phyloP scores from a whole-genome alignment of 2,329 filamentous ascomycete species.

The Colletotrichum navitas region DNA sequence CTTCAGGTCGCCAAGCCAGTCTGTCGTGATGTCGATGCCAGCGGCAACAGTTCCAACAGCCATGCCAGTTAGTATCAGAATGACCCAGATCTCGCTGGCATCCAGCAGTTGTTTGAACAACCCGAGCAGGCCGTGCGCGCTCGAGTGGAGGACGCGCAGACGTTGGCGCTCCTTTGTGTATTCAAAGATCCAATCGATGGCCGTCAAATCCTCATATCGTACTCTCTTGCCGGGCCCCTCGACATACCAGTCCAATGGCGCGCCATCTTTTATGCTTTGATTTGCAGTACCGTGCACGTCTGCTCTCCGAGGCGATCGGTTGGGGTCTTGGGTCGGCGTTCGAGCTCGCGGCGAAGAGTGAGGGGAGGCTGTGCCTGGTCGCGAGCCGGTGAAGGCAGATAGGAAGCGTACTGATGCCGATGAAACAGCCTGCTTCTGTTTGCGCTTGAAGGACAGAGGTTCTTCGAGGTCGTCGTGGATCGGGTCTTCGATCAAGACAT shows the following conservation, averaged over 20 bases:
- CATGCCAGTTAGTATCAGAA: constrained; percentile 87
- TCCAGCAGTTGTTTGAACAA: constrained; percentile 81
- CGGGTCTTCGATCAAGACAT: constrained; percentile 68
- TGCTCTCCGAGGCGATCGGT: constrained; percentile 37
- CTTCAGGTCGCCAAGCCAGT: constrained; percentile 95
- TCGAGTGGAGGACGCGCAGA: constrained; percentile 79
- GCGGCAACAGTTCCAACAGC: constrained; percentile 88
- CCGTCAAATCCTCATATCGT: constrained; percentile 94
- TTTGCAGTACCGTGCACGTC: constrained; percentile 40
- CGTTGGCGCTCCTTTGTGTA: constrained; percentile 96
- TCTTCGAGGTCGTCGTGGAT: constrained; percentile 63
- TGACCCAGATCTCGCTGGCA: constrained; percentile 90
- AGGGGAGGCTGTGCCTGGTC: constrained; percentile 44
- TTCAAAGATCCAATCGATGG: constrained; percentile 99
- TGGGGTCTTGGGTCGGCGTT: constrained; percentile 43
- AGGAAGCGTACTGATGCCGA: constrained; percentile 63
- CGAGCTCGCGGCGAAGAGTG: constrained; percentile 37
- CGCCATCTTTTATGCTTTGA: constrained; percentile 58
- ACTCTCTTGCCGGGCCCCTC: constrained; percentile 91
- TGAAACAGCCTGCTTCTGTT: constrained; percentile 65
- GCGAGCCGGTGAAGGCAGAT: constrained; percentile 60
- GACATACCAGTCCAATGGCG: constrained; percentile 82
- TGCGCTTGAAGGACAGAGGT: constrained; percentile 79
- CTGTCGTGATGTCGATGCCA: constrained; percentile 87
- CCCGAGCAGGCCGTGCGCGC: constrained; percentile 77